These are phyloP conservation scores for Lentinula novae-zelandiae DNA, from an alignment of 1,284 basidiomycete species.

Conservation along the genomic window DNA sequence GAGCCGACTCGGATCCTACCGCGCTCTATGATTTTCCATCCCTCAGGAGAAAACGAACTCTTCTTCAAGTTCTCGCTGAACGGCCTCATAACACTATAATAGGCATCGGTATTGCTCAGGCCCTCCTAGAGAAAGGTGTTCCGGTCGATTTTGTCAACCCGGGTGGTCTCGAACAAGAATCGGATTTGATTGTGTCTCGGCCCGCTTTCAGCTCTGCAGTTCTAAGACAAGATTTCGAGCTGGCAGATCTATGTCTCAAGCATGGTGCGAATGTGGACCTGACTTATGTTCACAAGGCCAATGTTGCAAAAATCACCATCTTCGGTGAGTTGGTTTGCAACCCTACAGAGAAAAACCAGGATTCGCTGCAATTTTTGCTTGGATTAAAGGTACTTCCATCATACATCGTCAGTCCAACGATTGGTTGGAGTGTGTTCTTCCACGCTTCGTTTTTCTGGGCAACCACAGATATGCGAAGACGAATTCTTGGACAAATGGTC, in stretches of 20 bases:
- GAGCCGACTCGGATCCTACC: neutral
- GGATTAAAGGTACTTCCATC: neutral
- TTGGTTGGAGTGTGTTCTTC: neutral
- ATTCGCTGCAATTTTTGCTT: conserved; percentile 7
- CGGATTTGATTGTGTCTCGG: neutral
- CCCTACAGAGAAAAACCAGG: conserved; percentile 1
- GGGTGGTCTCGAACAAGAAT: neutral
- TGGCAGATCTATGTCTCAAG: conserved; percentile 3
- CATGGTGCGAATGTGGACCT: conserved; percentile 11
- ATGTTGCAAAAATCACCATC: neutral
- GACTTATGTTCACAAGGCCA: neutral
- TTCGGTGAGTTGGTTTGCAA: conserved; percentile 5
- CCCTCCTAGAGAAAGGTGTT: conserved; percentile 5
- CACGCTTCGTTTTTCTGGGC: neutral
- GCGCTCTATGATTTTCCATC: neutral
- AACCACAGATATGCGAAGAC: conserved; percentile 1
- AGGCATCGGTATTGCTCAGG: conserved; percentile 7
- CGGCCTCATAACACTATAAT: neutral
- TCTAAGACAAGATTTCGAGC: conserved; percentile 5
- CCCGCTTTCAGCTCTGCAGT: conserved; percentile 8
- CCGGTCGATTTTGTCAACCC: conserved; percentile 3
- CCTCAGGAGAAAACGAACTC: neutral
- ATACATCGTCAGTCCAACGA: neutral
- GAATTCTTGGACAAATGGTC: neutral
- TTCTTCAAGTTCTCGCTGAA: conserved; percentile 11